Evolutionary conservation across 768 basidiomycete species (phyloP).

Genomic region (Naganishia friedmannii): DNA sequence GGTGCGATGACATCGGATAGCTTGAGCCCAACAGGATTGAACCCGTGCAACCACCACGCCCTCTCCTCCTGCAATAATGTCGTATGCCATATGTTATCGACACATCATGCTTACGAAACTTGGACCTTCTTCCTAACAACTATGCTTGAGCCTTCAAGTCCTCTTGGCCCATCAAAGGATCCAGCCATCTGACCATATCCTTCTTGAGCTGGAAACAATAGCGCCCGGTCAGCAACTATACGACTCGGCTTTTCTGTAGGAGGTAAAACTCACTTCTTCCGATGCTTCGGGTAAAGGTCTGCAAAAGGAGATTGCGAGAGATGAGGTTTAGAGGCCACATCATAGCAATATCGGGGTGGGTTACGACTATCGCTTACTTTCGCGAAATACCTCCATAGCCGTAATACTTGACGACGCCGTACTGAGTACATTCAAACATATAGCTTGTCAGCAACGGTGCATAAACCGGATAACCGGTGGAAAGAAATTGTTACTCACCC

Average conservation of each 20-base stretch:
- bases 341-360: constrained; percentile 6
- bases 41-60: no score
- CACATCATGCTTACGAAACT: no score
- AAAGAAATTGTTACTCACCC: constrained; percentile 26
- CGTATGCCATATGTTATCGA: no score
- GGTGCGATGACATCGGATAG: no score
- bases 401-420: constrained; percentile 35
- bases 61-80: no score
- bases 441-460: background rate
- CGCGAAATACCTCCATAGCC: constrained; percentile 33
- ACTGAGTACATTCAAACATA: background rate
- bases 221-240: background rate
- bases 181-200: constrained; percentile 17
- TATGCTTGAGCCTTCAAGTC: background rate
- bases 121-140: no score
- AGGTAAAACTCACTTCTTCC: constrained; percentile 24
- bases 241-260: background rate
- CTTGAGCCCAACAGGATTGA: no score
- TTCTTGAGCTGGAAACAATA: constrained; percentile 1
- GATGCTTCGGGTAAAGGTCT: constrained; percentile 35
- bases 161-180: constrained; percentile 26
- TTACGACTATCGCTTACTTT: constrained; percentile 21
- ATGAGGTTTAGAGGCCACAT: constrained; percentile 25
- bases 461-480: no score
- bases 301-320: background rate